These are phyloP conservation scores for Peronospora tabacina DNA, from an alignment of 352 stramenopile genomes.

Conservation along the genomic window DNA sequence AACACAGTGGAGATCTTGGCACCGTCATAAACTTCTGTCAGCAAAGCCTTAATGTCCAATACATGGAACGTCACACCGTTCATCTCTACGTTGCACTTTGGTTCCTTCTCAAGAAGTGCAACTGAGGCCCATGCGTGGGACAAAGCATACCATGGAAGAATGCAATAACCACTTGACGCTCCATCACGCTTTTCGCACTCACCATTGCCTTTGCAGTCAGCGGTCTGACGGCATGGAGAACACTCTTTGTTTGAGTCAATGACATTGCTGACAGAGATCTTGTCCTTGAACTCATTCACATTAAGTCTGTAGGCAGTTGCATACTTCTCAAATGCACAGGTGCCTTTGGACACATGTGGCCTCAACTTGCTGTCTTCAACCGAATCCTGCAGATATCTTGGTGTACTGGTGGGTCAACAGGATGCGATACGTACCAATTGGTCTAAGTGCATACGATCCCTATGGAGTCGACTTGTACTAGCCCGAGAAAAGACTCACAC, in stretches of 20 bases:
- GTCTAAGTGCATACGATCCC: too few species aligned
- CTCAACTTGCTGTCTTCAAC: too few species aligned
- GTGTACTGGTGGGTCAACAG: too few species aligned
- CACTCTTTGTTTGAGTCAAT: background rate
- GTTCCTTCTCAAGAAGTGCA: slow-evolving; percentile 35
- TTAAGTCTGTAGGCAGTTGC: too few species aligned
- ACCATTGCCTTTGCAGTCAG: slow-evolving; percentile 8
- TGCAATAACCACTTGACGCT: slow-evolving; percentile 37
- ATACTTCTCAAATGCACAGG: too few species aligned
- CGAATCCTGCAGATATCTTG: too few species aligned
- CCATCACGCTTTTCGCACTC: slow-evolving; percentile 28
- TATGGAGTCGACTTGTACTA: too few species aligned
- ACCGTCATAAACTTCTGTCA: slow-evolving; percentile 39
- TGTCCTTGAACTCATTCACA: too few species aligned
- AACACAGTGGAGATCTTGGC: slow-evolving; percentile 31
- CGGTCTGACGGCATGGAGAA: slow-evolving; percentile 27
- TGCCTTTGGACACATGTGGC: too few species aligned
- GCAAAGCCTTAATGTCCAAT: slow-evolving; percentile 44
- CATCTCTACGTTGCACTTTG: slow-evolving; percentile 34
- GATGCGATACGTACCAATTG: too few species aligned
- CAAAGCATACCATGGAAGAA: slow-evolving; percentile 35
- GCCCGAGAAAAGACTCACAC: too few species aligned
- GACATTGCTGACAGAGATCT: too few species aligned
- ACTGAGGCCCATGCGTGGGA: slow-evolving; percentile 41
- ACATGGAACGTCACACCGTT: slow-evolving; percentile 47